These are phyloP conservation scores for Phoenix dactylifera DNA, from an alignment of 176 grass and related monocot genomes.

Conservation along the genomic window DNA sequence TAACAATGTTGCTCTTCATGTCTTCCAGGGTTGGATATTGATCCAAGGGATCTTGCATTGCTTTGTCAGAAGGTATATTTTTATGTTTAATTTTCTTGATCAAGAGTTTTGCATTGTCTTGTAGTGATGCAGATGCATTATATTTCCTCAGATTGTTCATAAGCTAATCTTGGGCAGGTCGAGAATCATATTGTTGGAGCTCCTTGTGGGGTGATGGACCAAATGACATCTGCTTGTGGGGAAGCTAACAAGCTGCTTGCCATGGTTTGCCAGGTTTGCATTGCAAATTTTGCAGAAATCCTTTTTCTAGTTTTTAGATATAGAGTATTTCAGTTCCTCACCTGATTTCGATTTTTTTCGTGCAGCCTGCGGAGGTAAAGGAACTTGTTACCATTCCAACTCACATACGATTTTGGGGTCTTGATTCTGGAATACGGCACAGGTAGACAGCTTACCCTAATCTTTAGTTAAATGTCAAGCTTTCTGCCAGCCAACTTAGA, in stretches of 20 bases:
- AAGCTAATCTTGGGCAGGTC: constrained; percentile 39
- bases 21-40: constrained; percentile 67
- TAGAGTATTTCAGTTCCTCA: too few species aligned
- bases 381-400: constrained; percentile 84
- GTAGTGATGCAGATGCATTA: too few species aligned
- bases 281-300: constrained; percentile 5
- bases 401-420: constrained; percentile 93
- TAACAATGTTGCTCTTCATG: constrained; percentile 19
- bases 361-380: constrained; percentile 97
- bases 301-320: neutral
- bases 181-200: constrained; percentile 90
- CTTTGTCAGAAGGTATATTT: constrained; percentile 87
- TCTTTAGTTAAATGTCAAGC: constrained; percentile 4
- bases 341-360: neutral
- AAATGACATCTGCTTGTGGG: constrained; percentile 97
- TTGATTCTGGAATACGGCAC: constrained; percentile 95
- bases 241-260: constrained; percentile 96
- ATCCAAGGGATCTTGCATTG: constrained; percentile 85
- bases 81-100: neutral
- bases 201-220: constrained; percentile 97
- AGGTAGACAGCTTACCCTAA: constrained; percentile 34
- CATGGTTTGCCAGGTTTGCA: constrained; percentile 96
- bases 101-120: neutral
- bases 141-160: neutral
- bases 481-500: too few species aligned